Evolutionary conservation across 2,329 filamentous ascomycete genomes (phyloP).

Genomic region (Fusarium udum): DNA sequence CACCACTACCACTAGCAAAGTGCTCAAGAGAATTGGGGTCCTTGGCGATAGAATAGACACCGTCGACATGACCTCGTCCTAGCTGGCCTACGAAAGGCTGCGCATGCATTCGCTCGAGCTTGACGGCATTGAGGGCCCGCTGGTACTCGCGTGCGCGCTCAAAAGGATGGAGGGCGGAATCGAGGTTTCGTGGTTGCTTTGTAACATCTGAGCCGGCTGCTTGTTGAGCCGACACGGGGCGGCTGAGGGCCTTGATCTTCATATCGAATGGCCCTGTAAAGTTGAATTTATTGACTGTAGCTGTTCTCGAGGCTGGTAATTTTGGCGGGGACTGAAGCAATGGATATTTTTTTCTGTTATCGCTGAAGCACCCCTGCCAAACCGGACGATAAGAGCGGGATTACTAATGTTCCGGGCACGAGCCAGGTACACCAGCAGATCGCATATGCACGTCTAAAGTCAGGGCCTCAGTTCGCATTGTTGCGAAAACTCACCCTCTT

Average conservation of each 20-base stretch:
- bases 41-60: slow-evolving; percentile 80
- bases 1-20: slow-evolving; percentile 85
- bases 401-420: slow-evolving; percentile 45
- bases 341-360: slow-evolving; percentile 46
- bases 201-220: slow-evolving; percentile 72
- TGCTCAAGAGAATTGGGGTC: slow-evolving; percentile 78
- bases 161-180: slow-evolving; percentile 89
- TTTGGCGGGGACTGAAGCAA: slow-evolving; percentile 38
- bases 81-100: slow-evolving; percentile 82
- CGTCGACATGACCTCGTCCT: slow-evolving; percentile 91
- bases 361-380: slow-evolving; percentile 14
- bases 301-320: slow-evolving; percentile 18
- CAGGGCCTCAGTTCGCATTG: slow-evolving; percentile 25
- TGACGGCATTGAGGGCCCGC: slow-evolving; percentile 77
- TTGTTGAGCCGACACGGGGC: slow-evolving; percentile 71
- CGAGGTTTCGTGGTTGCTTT: slow-evolving; percentile 76
- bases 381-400: slow-evolving; percentile 45
- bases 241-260: slow-evolving; percentile 74
- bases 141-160: slow-evolving; percentile 82
- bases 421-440: slow-evolving; percentile 26
- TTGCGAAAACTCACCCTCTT: slow-evolving; percentile 38
- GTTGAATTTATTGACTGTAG: background rate
- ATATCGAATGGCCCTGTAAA: slow-evolving; percentile 40
- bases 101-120: slow-evolving; percentile 90
- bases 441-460: slow-evolving; percentile 35